Conservation (phyloP, 2,329 filamentous ascomycete genomes). For the Botrytis hyacinthi region DNA sequence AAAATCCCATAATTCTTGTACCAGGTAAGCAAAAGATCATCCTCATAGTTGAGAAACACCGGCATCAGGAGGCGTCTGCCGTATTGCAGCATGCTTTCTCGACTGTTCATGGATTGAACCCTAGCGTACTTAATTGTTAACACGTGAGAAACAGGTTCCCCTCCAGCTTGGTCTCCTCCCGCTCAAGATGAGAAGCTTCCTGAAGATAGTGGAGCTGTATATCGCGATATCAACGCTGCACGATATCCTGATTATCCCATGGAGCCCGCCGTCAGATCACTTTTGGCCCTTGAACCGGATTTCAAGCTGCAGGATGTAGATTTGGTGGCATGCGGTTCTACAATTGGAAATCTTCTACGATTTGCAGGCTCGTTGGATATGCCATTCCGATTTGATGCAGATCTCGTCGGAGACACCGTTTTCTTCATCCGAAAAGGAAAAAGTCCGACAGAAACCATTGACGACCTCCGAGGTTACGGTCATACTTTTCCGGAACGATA, state of each 20-base stretch:
- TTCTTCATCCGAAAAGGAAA: conserved; percentile 64
- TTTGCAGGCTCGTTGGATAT: conserved; percentile 48
- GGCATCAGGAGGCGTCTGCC: background rate
- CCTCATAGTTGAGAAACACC: background rate
- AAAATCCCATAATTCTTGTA: conserved; percentile 43
- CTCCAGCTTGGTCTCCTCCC: conserved; percentile 51
- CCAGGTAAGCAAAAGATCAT: conserved; percentile 42
- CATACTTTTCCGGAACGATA: conserved; percentile 66
- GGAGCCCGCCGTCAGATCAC: conserved; percentile 43
- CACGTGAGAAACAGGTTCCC: conserved; percentile 43
- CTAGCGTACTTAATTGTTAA: background rate
- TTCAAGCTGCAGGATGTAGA: conserved; percentile 45
- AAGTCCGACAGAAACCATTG: conserved; percentile 55
- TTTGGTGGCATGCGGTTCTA: conserved; percentile 59
- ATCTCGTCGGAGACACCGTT: conserved; percentile 54
- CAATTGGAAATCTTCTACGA: conserved; percentile 58
- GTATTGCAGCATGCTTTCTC: background rate
- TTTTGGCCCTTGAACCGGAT: conserved; percentile 42
- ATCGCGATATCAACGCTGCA: conserved; percentile 46
- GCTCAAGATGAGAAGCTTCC: conserved; percentile 38
- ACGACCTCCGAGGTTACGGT: conserved; percentile 57
- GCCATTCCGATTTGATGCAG: conserved; percentile 57
- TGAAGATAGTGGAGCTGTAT: conserved; percentile 43
- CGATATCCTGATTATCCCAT: conserved; percentile 42
- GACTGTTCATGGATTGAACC: background rate